These are phyloP conservation scores for Akebia trifoliata DNA, from an alignment of 164 flowering plant genomes.

Conservation along the genomic window DNA sequence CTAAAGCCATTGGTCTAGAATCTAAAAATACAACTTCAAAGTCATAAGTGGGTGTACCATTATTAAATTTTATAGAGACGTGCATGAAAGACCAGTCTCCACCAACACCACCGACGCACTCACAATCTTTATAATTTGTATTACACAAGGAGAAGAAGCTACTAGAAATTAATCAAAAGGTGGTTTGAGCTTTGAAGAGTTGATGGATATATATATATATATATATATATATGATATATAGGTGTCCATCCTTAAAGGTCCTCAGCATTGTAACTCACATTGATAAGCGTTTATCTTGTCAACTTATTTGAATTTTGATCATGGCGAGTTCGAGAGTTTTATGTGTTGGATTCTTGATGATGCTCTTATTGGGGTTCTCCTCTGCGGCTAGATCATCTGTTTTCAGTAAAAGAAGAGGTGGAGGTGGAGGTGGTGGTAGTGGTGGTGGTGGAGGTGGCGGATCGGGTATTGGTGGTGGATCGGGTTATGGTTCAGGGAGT, in stretches of 20 bases:
- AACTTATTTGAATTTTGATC: not conserved
- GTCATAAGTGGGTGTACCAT: too few relatives aligned
- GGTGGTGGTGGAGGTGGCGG: conserved; percentile 4
- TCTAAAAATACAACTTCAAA: too few relatives aligned
- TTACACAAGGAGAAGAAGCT: too few relatives aligned
- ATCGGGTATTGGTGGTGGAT: conserved; percentile 5
- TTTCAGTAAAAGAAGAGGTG: not conserved
- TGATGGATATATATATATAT: not conserved
- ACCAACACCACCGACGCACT: too few relatives aligned
- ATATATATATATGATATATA: conserved; percentile 1
- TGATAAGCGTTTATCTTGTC: not conserved
- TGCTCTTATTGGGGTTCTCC: conserved; percentile 13
- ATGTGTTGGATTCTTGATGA: conserved; percentile 7
- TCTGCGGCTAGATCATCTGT: conserved; percentile 13
- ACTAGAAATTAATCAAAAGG: too few relatives aligned
- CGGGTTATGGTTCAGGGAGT: not conserved
- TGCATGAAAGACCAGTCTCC: too few relatives aligned
- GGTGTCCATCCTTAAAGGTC: too few relatives aligned
- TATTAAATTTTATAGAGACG: too few relatives aligned
- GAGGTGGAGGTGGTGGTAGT: not conserved
- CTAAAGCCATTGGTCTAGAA: too few relatives aligned
- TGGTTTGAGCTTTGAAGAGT: too few relatives aligned
- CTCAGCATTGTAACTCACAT: not conserved
- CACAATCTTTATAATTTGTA: too few relatives aligned
- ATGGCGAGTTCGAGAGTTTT: conserved; percentile 11